Evolutionary conservation across 2,329 filamentous ascomycete genomes (phyloP).

Genomic region (Chrysosporium keratinophilum): DNA sequence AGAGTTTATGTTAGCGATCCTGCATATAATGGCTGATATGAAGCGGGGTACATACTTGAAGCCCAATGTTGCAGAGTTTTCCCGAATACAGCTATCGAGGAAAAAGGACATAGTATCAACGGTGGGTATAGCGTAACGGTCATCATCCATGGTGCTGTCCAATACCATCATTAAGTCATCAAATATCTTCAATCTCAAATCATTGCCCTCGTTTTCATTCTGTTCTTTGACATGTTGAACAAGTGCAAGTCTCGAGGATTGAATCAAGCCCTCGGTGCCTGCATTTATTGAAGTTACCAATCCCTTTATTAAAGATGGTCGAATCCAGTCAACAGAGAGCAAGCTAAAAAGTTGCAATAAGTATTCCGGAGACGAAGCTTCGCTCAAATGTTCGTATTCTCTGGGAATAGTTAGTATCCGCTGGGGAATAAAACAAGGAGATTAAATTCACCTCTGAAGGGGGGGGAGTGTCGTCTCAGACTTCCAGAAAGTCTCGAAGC

Average conservation of each 20-base stretch:
- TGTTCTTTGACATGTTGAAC: slow-evolving; percentile 27
- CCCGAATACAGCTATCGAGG: slow-evolving; percentile 48
- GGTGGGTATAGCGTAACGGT: slow-evolving; percentile 63
- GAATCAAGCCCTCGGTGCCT: slow-evolving; percentile 37
- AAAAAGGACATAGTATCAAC: slow-evolving; percentile 71
- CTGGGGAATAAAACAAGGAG: slow-evolving; percentile 16
- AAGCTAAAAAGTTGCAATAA: slow-evolving; percentile 34
- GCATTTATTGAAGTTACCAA: slow-evolving; percentile 37
- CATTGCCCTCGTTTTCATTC: slow-evolving; percentile 23
- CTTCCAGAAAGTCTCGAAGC: slow-evolving; percentile 34
- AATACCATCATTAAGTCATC: slow-evolving; percentile 47
- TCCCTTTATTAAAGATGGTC: slow-evolving; percentile 33
- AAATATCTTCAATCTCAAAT: slow-evolving; percentile 40
- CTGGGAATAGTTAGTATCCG: slow-evolving; percentile 17
- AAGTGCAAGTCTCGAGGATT: slow-evolving; percentile 34
- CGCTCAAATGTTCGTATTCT: slow-evolving; percentile 36
- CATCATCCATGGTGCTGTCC: slow-evolving; percentile 45
- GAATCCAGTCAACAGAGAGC: slow-evolving; percentile 29
- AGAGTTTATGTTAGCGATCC: neutral
- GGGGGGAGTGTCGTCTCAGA: slow-evolving; percentile 26
- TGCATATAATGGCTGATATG: neutral
- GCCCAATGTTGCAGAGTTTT: slow-evolving; percentile 24
- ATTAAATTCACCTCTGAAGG: slow-evolving; percentile 34
- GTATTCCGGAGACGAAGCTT: slow-evolving; percentile 37
- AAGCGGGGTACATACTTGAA: slow-evolving; percentile 19